Evolutionary conservation across 1,284 basidiomycete genomes (phyloP).

Genomic region (Tetrapyrgos nigripes): DNA sequence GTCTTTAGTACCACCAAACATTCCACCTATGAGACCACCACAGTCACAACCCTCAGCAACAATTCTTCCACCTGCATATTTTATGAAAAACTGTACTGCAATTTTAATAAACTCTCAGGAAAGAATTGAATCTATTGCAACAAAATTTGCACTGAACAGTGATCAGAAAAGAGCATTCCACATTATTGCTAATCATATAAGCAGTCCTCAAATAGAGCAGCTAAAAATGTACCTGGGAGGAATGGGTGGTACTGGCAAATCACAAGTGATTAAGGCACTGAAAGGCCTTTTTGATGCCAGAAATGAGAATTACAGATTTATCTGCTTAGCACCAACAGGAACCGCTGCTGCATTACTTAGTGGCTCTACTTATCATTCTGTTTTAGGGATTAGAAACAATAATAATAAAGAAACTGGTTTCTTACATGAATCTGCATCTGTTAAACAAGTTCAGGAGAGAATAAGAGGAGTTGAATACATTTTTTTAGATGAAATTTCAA

Average conservation of each 20-base stretch:
- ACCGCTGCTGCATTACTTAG: conserved; percentile 31
- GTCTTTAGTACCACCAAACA: not conserved
- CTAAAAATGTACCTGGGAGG: conserved; percentile 12
- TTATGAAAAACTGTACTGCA: conserved; percentile 3
- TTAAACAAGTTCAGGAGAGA: too few species aligned
- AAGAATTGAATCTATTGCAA: conserved; percentile 11
- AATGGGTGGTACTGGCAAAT: conserved; percentile 39
- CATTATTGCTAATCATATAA: conserved; percentile 31
- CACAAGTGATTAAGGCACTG: conserved; percentile 46
- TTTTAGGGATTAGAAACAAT: conserved; percentile 26
- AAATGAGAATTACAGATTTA: too few species aligned
- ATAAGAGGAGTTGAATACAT: too few species aligned
- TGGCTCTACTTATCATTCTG: conserved; percentile 37
- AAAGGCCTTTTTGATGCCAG: too few species aligned
- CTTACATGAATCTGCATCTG: too few species aligned
- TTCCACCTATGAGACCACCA: conserved; percentile 16
- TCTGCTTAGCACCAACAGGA: conserved; percentile 41
- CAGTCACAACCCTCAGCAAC: conserved; percentile 16
- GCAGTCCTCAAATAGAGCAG: conserved; percentile 18
- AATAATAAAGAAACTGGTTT: too few species aligned
- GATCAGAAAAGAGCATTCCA: conserved; percentile 36
- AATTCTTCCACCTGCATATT: not conserved
- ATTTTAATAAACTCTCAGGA: not conserved
- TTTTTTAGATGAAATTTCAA: too few species aligned
- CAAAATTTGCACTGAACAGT: conserved; percentile 27